These are phyloP conservation scores for Dipteronia dyeriana DNA, from an alignment of 345 rosid genomes.

Conservation along the genomic window DNA sequence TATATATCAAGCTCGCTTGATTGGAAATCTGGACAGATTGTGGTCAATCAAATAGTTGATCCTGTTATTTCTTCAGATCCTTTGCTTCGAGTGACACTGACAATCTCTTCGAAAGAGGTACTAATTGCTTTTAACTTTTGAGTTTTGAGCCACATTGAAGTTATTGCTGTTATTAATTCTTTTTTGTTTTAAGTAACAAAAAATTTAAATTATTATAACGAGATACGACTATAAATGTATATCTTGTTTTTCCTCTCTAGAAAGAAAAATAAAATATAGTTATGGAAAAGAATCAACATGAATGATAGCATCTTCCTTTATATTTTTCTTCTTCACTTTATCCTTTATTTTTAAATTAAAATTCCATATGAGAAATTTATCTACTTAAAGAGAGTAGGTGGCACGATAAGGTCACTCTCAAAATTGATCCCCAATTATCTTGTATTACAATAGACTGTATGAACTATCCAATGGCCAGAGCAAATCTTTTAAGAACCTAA, in stretches of 20 bases:
- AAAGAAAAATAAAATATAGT: background rate
- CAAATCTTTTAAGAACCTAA: background rate
- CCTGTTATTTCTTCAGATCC: constrained; percentile 76
- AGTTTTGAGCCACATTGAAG: background rate
- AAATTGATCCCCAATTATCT: background rate
- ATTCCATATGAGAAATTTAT: background rate
- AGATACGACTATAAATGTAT: background rate
- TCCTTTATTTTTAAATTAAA: background rate
- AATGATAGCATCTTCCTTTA: background rate
- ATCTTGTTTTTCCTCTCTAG: background rate
- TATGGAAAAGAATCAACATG: background rate
- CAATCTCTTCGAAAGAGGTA: constrained; percentile 56
- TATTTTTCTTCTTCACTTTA: background rate
- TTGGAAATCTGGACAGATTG: constrained; percentile 70
- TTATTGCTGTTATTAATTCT: background rate
- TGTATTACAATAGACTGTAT: background rate
- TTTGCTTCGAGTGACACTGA: constrained; percentile 51
- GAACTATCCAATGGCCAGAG: background rate
- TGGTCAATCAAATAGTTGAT: constrained; percentile 63
- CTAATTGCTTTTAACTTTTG: background rate
- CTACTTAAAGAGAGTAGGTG: background rate
- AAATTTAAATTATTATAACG: background rate
- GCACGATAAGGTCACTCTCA: background rate
- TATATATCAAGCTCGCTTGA: constrained; percentile 76
- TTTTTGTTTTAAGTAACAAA: background rate